Evolutionary conservation across 306 rosid genomes (phyloP).

Genomic region (Arachis hypogaea): DNA sequence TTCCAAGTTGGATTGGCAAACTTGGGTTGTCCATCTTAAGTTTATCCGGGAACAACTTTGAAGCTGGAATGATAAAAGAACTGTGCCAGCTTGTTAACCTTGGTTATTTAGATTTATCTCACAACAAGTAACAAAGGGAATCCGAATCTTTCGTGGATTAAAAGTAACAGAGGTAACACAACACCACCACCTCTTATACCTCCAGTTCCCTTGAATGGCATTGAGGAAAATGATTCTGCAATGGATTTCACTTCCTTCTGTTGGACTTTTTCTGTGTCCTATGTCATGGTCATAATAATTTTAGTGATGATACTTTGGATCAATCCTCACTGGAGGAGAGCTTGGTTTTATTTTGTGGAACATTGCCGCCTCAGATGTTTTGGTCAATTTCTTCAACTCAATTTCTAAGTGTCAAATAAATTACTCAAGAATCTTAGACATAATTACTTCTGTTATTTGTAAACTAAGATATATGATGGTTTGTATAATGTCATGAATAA

Average conservation of each 20-base stretch:
- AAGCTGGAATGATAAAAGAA: conserved; percentile 19
- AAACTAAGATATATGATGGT: neutral
- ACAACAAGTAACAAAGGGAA: conserved; percentile 34
- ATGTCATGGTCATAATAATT: neutral
- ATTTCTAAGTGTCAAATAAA: neutral
- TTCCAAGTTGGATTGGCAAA: neutral
- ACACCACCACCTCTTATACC: neutral
- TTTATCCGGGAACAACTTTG: conserved; percentile 2
- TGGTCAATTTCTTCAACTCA: conserved; percentile 17
- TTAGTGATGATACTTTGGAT: conserved; percentile 18
- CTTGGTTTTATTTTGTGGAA: conserved; percentile 17
- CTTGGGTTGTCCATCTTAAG: neutral
- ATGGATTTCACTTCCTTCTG: conserved; percentile 20
- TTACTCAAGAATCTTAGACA: neutral
- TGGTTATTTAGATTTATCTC: neutral
- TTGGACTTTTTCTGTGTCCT: conserved; percentile 27
- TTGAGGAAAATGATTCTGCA: neutral
- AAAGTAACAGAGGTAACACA: neutral
- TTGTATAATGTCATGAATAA: no score
- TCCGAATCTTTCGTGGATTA: conserved; percentile 7
- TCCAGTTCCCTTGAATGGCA: neutral
- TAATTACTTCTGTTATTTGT: neutral
- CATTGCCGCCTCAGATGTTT: neutral
- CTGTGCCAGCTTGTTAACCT: neutral
- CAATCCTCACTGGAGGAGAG: conserved; percentile 12